phyloP scores from a whole-genome alignment of 805 yeast species.

The Candida yuanshanica region DNA sequence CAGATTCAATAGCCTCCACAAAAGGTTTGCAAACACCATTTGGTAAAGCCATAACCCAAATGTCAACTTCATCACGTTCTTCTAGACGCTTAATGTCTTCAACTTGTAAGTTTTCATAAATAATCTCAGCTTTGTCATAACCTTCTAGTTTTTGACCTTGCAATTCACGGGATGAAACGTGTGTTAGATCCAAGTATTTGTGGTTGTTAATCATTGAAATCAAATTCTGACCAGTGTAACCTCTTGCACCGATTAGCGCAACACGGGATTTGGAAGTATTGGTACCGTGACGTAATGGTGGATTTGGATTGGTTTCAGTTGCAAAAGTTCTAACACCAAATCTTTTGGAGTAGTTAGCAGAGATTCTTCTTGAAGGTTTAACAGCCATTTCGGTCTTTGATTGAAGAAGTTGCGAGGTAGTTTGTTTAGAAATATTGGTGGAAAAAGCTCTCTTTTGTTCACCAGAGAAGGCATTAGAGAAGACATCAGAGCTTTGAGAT shows the following conservation, averaged over 20 bases:
- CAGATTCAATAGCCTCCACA: constrained; percentile 72
- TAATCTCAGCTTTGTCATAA: constrained; percentile 73
- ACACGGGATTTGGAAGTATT: constrained; percentile 63
- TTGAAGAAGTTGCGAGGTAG: neutral
- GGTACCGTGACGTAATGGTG: constrained; percentile 61
- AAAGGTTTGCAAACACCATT: constrained; percentile 93
- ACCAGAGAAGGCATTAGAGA: constrained; percentile 27
- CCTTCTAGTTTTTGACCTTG: constrained; percentile 83
- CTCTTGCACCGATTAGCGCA: constrained; percentile 97
- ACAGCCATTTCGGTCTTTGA: constrained; percentile 1
- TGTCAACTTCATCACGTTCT: constrained; percentile 71
- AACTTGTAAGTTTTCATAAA: constrained; percentile 78
- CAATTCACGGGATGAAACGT: constrained; percentile 94
- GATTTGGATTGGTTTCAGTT: constrained; percentile 53
- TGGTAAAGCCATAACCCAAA: constrained; percentile 99
- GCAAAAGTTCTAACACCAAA: constrained; percentile 28
- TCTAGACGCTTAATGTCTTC: constrained; percentile 84
- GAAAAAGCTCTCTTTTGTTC: constrained; percentile 44
- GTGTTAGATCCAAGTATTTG: constrained; percentile 80
- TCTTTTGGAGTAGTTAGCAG: constrained; percentile 22
- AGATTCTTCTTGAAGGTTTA: constrained; percentile 21
- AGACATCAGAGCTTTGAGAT: constrained; percentile 34
- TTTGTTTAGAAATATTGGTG: constrained; percentile 18
- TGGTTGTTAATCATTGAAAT: constrained; percentile 82
- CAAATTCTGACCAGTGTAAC: constrained; percentile 92